Percentiles rank a stretch among this genome's conserved stretches.
Conservation (phyloP, 139 green algal genomes). For the Gonium pectorale region DNA sequence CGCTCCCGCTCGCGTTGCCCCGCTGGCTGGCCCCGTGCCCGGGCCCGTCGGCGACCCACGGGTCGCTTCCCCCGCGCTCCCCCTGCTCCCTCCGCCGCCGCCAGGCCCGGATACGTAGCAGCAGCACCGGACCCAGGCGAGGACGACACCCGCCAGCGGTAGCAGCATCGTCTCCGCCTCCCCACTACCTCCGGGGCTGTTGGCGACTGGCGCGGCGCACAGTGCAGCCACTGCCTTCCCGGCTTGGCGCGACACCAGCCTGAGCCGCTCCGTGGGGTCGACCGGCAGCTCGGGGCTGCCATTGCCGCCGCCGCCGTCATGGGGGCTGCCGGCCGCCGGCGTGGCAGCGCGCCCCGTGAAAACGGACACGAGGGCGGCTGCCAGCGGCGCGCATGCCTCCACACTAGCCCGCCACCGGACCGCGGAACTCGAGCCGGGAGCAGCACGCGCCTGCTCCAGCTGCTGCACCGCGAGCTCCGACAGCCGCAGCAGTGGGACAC, state of each 20-base stretch:
- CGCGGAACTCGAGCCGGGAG: background rate
- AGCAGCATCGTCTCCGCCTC: background rate
- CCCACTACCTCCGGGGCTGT: background rate
- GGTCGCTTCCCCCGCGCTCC: background rate
- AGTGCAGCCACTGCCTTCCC: background rate
- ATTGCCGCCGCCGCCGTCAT: background rate
- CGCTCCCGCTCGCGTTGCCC: too few relatives aligned
- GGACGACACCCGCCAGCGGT: background rate
- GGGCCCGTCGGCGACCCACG: background rate
- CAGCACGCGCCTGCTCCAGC: background rate
- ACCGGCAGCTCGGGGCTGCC: too few relatives aligned
- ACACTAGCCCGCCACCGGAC: background rate
- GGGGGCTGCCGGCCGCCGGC: background rate
- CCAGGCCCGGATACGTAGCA: background rate
- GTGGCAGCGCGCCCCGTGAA: background rate
- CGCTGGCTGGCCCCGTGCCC: too few relatives aligned
- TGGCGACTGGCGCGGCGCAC: background rate
- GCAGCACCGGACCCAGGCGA: conserved; percentile 16
- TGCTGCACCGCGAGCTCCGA: conserved; percentile 1
- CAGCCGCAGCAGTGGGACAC: background rate
- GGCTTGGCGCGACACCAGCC: background rate
- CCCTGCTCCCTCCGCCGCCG: background rate
- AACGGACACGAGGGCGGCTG: conserved; percentile 3
- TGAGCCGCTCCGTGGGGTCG: conserved; percentile 11
- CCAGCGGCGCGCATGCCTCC: conserved; percentile 12